These are phyloP conservation scores for Vitis vinifera DNA, from an alignment of 164 flowering plant species.

Conservation along the genomic window DNA sequence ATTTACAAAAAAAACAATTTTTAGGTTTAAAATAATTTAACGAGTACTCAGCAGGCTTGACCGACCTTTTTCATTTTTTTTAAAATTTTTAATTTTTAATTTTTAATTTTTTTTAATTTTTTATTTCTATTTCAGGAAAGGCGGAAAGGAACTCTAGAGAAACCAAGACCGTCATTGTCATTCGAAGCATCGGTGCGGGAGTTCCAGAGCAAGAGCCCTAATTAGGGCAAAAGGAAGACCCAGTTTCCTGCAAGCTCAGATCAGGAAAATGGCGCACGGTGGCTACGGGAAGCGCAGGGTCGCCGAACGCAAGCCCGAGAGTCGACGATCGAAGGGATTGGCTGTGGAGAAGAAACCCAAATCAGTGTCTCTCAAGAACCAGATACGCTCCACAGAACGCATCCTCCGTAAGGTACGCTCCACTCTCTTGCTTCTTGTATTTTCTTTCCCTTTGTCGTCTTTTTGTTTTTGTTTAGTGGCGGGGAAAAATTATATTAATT, in stretches of 20 bases:
- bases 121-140: neutral
- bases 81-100: too few relatives aligned
- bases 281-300: slow-evolving; percentile 70
- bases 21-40: too few relatives aligned
- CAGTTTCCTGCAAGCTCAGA: neutral
- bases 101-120: too few relatives aligned
- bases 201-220: neutral
- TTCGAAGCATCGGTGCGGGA: neutral
- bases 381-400: slow-evolving; percentile 86
- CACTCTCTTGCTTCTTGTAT: neutral
- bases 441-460: too few relatives aligned
- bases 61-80: too few relatives aligned
- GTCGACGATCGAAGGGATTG: slow-evolving; percentile 45
- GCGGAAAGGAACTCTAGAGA: neutral
- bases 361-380: slow-evolving; percentile 80
- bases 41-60: too few relatives aligned
- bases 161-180: neutral
- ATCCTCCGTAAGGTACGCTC: slow-evolving; percentile 73
- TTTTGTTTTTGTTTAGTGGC: neutral
- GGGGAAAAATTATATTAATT: neutral
- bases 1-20: too few relatives aligned
- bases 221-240: neutral
- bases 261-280: slow-evolving; percentile 68
- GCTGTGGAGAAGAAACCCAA: slow-evolving; percentile 63
- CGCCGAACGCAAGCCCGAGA: slow-evolving; percentile 40